Base-by-base conservation (phyloP, 768 basidiomycete species). In the Macrolepiota albuminosa region DNA sequence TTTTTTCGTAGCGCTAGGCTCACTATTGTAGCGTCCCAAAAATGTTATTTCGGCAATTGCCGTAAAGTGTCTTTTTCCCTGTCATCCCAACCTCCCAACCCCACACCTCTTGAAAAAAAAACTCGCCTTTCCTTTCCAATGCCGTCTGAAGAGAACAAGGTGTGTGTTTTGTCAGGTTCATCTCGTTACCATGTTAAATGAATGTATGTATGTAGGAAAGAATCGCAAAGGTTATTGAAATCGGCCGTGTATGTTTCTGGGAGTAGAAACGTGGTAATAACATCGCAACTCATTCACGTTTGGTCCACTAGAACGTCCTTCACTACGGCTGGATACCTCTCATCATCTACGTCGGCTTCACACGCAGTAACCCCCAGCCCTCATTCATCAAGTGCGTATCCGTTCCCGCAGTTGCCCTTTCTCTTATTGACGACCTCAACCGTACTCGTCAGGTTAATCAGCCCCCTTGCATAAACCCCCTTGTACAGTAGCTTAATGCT, bases 291-390 rank as follows among this genome's bases (percentile, higher is more conserved):
- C 57, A 63, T 52, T 21, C 36, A 16, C 18, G n/a, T 24, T 10
- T 42, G 6, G 40, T 9, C 9, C 33, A 26, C 18, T 55, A 97
- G 95, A 93, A 90, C 60, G 81, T 95, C 67, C 71, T 97, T 56
- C 94, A 97, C 75, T 97, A 95, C 66, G 89, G 88, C 64, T 98
- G 95, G 93, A 94, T 98, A 69, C 96, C 96, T 36, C 77, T 95
- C 70, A 93, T 98, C 69, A 95, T 98, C 68, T 97, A 95, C 73
- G 83, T 97, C 69, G 96, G 95, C 39, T 97, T 91, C 78, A 91
- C 89, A 56, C 80, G 89, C 66, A 95, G 93, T 70, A 93, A 90
- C 70, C 95, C 95, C 34, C 93, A 95, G 67, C 95, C 95, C 21
- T 94, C 93, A 42, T 78, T 98, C 69, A 96, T 96, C 75, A 95